Evolutionary conservation across 768 basidiomycete species (phyloP).

Genomic region (Termitomyces titanicus): DNA sequence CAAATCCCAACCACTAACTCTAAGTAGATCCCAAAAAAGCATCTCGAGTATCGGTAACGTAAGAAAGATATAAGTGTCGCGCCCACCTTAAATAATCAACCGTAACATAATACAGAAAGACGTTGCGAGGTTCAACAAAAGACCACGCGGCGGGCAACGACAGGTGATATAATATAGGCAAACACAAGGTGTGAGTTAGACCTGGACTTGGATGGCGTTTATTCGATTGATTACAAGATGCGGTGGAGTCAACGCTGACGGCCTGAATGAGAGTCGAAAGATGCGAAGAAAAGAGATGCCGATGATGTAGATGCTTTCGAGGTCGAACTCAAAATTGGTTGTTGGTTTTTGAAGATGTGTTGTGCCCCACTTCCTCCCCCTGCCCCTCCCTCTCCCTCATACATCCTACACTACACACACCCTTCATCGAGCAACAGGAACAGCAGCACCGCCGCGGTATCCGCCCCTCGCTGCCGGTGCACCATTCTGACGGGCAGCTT

Average conservation of each 20-base stretch:
- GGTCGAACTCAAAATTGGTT: slow-evolving; percentile 5
- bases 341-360: slow-evolving; percentile 11
- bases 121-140: neutral
- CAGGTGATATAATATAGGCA: slow-evolving; percentile 15
- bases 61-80: slow-evolving; percentile 15
- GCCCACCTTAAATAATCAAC: slow-evolving; percentile 16
- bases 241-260: slow-evolving; percentile 3
- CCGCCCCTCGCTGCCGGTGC: slow-evolving; percentile 20
- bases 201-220: neutral
- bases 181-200: neutral
- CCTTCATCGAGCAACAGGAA: slow-evolving; percentile 32
- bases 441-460: slow-evolving; percentile 36
- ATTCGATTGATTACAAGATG: slow-evolving; percentile 16
- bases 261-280: slow-evolving; percentile 4
- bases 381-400: neutral
- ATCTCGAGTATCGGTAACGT: slow-evolving; percentile 4
- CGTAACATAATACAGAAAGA: slow-evolving; percentile 13
- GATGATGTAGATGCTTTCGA: slow-evolving; percentile 12
- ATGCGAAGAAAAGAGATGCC: slow-evolving; percentile 9
- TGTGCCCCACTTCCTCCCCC: slow-evolving; percentile 1
- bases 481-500: slow-evolving; percentile 21
- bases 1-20: slow-evolving; percentile 2
- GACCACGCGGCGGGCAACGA: slow-evolving; percentile 5
- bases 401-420: neutral
- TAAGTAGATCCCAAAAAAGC: slow-evolving; percentile 3